Evolutionary conservation across 306 rosid species (phyloP).

Genomic region (Oemleria cerasiformis): DNA sequence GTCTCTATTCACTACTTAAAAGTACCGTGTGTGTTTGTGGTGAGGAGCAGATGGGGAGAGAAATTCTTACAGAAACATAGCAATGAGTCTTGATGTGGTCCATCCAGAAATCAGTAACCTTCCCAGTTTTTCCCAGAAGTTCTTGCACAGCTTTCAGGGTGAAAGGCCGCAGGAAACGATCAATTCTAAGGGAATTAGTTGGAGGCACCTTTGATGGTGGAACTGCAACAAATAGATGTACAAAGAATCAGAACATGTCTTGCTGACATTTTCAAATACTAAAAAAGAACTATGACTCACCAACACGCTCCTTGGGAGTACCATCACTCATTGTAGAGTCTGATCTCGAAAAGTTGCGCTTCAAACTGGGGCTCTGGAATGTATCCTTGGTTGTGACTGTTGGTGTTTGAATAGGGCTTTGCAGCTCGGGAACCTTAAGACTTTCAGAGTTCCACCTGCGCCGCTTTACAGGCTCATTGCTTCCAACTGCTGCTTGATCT

Average conservation of each 20-base stretch:
- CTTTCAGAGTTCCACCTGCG: constrained; percentile 84
- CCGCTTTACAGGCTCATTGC: constrained; percentile 77
- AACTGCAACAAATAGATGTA: constrained; percentile 48
- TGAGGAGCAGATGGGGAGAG: no score
- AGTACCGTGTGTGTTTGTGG: no score
- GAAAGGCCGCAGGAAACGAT: constrained; percentile 89
- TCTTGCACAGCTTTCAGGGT: constrained; percentile 97
- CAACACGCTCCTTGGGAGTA: constrained; percentile 75
- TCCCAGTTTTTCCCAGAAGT: constrained; percentile 83
- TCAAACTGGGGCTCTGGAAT: constrained; percentile 36
- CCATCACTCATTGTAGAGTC: constrained; percentile 69
- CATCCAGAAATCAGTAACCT: constrained; percentile 86
- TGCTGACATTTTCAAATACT: constrained; percentile 1
- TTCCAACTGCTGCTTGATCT: constrained; percentile 63
- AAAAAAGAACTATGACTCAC: constrained; percentile 43
- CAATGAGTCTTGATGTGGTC: constrained; percentile 99
- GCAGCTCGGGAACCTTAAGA: constrained; percentile 57
- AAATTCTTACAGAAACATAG: constrained; percentile 78
- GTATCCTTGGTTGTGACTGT: constrained; percentile 56
- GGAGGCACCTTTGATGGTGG: constrained; percentile 77
- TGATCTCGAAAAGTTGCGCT: constrained; percentile 62
- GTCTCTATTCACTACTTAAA: no score
- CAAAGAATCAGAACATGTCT: not conserved
- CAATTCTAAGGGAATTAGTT: constrained; percentile 79
- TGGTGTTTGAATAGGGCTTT: constrained; percentile 43